Percentiles rank a stretch among this genome's conserved stretches.
phyloP scores from a whole-genome alignment of 2,329 filamentous ascomycete species.

The Pyricularia sp. region DNA sequence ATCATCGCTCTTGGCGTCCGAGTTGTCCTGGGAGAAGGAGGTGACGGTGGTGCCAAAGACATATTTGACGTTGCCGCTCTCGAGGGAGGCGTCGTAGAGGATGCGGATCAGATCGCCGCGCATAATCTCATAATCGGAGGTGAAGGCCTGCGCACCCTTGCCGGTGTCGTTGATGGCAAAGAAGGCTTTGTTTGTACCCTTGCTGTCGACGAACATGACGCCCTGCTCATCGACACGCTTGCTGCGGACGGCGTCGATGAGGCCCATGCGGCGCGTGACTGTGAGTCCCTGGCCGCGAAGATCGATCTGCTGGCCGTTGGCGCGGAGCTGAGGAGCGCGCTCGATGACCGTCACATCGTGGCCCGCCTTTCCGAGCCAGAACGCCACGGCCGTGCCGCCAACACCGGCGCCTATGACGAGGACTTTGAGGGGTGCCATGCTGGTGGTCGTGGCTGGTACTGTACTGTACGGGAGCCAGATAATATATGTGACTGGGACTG shows the following conservation, averaged over 20 bases:
- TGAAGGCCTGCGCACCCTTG: conserved; percentile 32
- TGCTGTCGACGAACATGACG: conserved; percentile 31
- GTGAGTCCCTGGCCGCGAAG: conserved; percentile 31
- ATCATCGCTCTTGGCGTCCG: conserved; percentile 7
- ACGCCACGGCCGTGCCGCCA: conserved; percentile 31
- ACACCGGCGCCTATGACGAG: conserved; percentile 39
- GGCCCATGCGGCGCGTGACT: conserved; percentile 27
- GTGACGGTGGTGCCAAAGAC: conserved; percentile 18
- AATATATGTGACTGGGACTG: not conserved
- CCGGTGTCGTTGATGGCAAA: conserved; percentile 30
- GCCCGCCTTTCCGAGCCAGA: conserved; percentile 27
- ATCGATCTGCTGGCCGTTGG: conserved; percentile 35
- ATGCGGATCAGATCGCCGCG: conserved; percentile 43
- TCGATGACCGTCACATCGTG: conserved; percentile 34
- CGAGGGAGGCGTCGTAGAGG: conserved; percentile 30
- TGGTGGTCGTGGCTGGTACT: too few species aligned
- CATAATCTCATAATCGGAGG: conserved; percentile 51
- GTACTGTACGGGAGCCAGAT: not conserved
- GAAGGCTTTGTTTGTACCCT: conserved; percentile 26
- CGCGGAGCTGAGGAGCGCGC: conserved; percentile 24
- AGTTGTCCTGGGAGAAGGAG: conserved; percentile 15
- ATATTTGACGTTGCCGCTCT: conserved; percentile 14
- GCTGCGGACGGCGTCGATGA: conserved; percentile 24
- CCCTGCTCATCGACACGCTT: conserved; percentile 37
- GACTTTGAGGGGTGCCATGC: conserved; percentile 27